Conservation (phyloP, 2,329 filamentous ascomycete species). For the Alternaria consortialis region DNA sequence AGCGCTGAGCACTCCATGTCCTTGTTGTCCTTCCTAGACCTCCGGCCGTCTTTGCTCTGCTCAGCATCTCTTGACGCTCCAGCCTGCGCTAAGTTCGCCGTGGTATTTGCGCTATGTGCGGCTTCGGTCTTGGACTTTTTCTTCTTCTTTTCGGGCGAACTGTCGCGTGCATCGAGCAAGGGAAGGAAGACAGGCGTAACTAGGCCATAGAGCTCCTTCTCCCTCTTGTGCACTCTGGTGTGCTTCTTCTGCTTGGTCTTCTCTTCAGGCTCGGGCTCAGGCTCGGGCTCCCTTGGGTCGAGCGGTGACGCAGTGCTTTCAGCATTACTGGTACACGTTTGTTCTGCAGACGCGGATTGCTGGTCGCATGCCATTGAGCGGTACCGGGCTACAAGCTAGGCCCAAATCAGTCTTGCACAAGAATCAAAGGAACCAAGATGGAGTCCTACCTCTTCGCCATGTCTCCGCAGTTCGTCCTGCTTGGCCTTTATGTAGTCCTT, state of each 20-base stretch:
- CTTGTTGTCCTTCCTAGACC: slow-evolving; percentile 27
- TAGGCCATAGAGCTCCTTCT: slow-evolving; percentile 49
- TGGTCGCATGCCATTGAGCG: slow-evolving; percentile 42
- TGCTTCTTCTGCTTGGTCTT: slow-evolving; percentile 46
- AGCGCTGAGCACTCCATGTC: slow-evolving; percentile 24
- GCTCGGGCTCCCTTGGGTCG: slow-evolving; percentile 24
- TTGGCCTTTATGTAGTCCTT: slow-evolving; percentile 44
- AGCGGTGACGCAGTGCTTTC: slow-evolving; percentile 13
- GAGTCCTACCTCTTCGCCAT: slow-evolving; percentile 44
- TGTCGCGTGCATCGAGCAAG: slow-evolving; percentile 45
- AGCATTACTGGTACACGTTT: slow-evolving; percentile 7
- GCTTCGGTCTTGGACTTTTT: slow-evolving; percentile 29
- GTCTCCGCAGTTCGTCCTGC: slow-evolving; percentile 43
- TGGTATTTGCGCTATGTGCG: slow-evolving; percentile 15
- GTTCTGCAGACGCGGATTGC: slow-evolving; percentile 21
- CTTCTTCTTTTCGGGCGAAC: slow-evolving; percentile 35
- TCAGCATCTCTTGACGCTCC: slow-evolving; percentile 34
- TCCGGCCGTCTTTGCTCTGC: slow-evolving; percentile 29
- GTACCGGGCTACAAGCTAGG: slow-evolving; percentile 46
- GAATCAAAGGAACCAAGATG: slow-evolving; percentile 6
- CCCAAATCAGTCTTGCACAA: slow-evolving; percentile 34
- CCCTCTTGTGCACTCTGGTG: slow-evolving; percentile 50
- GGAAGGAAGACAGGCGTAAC: slow-evolving; percentile 50
- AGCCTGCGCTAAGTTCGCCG: slow-evolving; percentile 14
- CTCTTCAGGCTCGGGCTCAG: slow-evolving; percentile 28